phyloP scores from a whole-genome alignment of 1,139 yeast genomes.

The Saccharomyces pastorianus region DNA sequence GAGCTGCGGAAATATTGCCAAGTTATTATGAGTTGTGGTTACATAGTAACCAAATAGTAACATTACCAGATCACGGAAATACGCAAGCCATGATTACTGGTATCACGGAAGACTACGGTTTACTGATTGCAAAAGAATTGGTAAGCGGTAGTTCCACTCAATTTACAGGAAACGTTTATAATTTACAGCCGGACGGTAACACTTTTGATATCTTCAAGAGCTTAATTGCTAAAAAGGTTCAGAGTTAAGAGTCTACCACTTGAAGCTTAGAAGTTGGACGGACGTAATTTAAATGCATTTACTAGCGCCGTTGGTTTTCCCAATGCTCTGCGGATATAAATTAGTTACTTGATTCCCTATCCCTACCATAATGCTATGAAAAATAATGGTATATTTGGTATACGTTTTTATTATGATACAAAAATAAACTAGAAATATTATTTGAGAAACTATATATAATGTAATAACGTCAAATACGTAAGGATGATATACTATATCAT shows the following conservation, averaged over 20 bases:
- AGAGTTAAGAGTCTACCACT: not conserved
- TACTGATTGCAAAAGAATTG: constrained; percentile 66
- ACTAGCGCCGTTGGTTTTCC: not conserved
- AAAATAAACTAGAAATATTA: constrained; percentile 1
- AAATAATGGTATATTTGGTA: not conserved
- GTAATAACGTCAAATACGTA: constrained; percentile 2
- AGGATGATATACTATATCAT: constrained; percentile 2
- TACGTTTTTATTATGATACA: constrained; percentile 1
- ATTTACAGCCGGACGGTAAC: constrained; percentile 94
- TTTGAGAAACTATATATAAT: constrained; percentile 2
- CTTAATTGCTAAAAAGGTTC: constrained; percentile 58
- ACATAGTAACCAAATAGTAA: constrained; percentile 61
- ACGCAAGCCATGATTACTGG: constrained; percentile 64
- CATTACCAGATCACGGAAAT: constrained; percentile 40
- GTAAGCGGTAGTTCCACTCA: constrained; percentile 33
- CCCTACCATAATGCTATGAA: not conserved
- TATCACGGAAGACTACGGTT: constrained; percentile 76
- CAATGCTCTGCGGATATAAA: not conserved
- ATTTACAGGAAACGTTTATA: constrained; percentile 48
- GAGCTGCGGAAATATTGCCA: constrained; percentile 62
- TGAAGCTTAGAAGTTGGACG: not conserved
- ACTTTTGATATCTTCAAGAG: constrained; percentile 94
- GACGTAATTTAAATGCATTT: not conserved
- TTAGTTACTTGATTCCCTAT: not conserved
- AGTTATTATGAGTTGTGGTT: constrained; percentile 81